Conservation (phyloP, 805 yeast species). For the Starmerella sp. region DNA sequence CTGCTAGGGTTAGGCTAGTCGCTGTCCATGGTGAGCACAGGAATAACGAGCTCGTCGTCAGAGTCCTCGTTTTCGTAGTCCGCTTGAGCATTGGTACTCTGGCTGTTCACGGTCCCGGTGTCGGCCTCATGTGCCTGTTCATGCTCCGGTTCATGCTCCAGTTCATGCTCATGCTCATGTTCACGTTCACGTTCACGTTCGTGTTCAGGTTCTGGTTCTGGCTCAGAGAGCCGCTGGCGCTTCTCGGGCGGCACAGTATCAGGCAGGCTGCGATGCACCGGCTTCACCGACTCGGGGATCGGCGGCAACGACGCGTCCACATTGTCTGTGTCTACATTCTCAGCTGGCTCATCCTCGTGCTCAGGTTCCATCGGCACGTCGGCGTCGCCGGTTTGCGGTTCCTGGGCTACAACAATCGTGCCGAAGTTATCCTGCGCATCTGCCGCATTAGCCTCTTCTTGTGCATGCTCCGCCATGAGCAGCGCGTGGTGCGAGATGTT, state of each 20-base stretch:
- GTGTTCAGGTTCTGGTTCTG: neutral
- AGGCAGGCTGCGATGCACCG: neutral
- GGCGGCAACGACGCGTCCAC: neutral
- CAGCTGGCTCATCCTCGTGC: neutral
- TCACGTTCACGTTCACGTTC: neutral
- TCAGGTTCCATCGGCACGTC: neutral
- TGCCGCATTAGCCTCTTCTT: neutral
- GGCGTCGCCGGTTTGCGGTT: neutral
- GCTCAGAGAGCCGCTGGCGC: neutral
- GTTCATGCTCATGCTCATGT: neutral
- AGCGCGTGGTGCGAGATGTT: slow-evolving; percentile 3
- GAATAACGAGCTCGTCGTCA: slow-evolving; percentile 19
- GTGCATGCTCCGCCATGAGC: neutral
- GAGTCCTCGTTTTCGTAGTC: slow-evolving; percentile 7
- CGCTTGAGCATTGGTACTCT: too few relatives aligned
- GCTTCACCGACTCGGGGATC: slow-evolving; percentile 7
- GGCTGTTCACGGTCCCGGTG: too few relatives aligned
- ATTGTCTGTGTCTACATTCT: neutral
- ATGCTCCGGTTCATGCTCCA: too few relatives aligned
- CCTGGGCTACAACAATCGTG: neutral
- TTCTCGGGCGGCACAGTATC: slow-evolving; percentile 5
- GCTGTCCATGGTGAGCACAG: slow-evolving; percentile 19
- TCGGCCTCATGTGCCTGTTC: too few relatives aligned
- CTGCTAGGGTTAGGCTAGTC: slow-evolving; percentile 11
- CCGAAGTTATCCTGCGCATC: neutral